Conservation (phyloP, 495 filamentous ascomycete species). For the Polyplosphaeria fusca region DNA sequence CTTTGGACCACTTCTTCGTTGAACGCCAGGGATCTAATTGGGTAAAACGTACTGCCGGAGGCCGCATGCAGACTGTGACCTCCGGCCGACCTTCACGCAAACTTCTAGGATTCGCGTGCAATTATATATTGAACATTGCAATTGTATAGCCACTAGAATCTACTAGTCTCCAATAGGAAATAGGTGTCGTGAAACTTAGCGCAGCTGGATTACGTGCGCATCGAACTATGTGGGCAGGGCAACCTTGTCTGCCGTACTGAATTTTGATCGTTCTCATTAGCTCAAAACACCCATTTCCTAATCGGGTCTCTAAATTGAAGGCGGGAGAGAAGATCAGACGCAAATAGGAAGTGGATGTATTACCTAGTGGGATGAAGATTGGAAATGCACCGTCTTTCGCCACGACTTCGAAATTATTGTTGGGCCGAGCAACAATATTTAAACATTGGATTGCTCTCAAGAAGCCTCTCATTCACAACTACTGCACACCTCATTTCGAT, state of each 20-base stretch:
- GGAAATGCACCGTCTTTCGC: slow-evolving; percentile 13
- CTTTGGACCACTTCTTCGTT: not conserved
- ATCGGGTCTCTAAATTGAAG: slow-evolving; percentile 10
- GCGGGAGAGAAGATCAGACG: slow-evolving; percentile 9
- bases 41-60: not conserved
- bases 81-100: not conserved
- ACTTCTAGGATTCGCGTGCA: not conserved
- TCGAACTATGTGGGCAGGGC: slow-evolving; percentile 5
- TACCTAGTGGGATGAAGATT: slow-evolving; percentile 13
- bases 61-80: not conserved
- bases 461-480: slow-evolving; percentile 10
- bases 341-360: slow-evolving; percentile 12
- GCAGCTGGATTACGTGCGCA: not conserved
- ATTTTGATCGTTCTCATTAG: slow-evolving; percentile 10
- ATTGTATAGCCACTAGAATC: not conserved
- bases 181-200: not conserved
- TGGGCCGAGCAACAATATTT: slow-evolving; percentile 13
- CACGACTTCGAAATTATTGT: slow-evolving; percentile 11
- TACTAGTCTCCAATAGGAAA: not conserved
- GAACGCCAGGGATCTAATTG: not conserved
- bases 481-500: slow-evolving; percentile 7
- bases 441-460: slow-evolving; percentile 12
- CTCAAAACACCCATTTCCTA: slow-evolving; percentile 12
- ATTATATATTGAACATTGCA: not conserved
- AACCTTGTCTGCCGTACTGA: slow-evolving; percentile 12